These are phyloP conservation scores for Trypanosoma caninum DNA, from an alignment of 208 protist genomes.

Conservation along the genomic window DNA sequence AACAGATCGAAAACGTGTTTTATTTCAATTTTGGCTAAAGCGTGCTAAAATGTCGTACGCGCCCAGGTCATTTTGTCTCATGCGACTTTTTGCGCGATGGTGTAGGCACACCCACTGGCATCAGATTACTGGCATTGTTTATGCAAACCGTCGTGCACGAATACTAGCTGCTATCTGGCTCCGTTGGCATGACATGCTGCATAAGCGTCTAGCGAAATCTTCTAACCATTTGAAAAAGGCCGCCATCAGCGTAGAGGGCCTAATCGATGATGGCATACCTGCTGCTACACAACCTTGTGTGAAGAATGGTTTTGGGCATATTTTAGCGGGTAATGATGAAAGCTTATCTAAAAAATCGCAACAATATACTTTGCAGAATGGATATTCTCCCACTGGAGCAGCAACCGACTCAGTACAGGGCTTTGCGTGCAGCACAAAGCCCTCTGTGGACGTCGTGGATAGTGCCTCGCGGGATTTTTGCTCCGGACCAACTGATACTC, in stretches of 20 bases:
- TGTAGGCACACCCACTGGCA: constrained; percentile 17
- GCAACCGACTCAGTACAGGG: constrained; percentile 4
- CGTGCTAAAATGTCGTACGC: constrained; percentile 12
- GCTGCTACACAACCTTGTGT: neutral
- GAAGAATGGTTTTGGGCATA: neutral
- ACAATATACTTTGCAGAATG: neutral
- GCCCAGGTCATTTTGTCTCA: constrained; percentile 9
- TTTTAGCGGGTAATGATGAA: neutral
- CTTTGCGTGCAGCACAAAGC: constrained; percentile 20
- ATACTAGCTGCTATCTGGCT: constrained; percentile 4
- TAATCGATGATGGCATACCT: neutral
- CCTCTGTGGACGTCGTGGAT: neutral
- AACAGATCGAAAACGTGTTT: constrained; percentile 19
- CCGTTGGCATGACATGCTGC: constrained; percentile 1
- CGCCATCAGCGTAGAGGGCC: neutral
- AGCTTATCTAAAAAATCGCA: neutral
- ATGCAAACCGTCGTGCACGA: neutral
- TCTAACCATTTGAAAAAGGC: neutral
- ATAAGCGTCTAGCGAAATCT: neutral
- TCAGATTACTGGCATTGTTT: neutral
- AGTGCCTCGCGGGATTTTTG: neutral
- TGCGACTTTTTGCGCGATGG: constrained; percentile 14
- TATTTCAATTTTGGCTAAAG: constrained; percentile 21
- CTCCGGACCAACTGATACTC: neutral
- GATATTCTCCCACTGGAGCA: neutral